These are phyloP conservation scores for Mimosa pudica DNA, from an alignment of 306 rosid species.

Conservation along the genomic window DNA sequence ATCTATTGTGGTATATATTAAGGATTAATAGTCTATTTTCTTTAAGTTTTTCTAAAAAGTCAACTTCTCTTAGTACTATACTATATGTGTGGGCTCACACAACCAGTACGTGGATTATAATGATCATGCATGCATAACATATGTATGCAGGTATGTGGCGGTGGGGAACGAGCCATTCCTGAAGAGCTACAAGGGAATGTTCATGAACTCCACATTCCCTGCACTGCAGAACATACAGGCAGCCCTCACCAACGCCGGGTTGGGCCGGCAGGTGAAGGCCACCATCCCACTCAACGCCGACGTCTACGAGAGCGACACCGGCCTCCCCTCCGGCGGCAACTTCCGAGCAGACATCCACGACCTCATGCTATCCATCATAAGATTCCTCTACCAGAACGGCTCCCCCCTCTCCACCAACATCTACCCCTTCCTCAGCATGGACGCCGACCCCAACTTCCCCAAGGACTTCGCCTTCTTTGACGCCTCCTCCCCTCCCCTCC, in stretches of 20 bases:
- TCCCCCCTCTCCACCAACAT: constrained; percentile 79
- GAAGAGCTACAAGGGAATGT: constrained; percentile 63
- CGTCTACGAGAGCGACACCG: constrained; percentile 68
- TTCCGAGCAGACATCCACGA: constrained; percentile 72
- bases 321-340: constrained; percentile 84
- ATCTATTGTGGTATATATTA: no score
- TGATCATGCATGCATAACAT: no score
- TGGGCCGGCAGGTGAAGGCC: constrained; percentile 81
- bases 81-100: no score
- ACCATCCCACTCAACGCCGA: constrained; percentile 89
- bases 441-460: constrained; percentile 88
- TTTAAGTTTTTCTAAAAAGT: no score
- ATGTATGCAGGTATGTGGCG: constrained; percentile 55
- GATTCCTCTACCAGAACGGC: constrained; percentile 59
- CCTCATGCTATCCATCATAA: constrained; percentile 66
- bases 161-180: constrained; percentile 93
- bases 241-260: constrained; percentile 78
- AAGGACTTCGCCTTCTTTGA: constrained; percentile 88
- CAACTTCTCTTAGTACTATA: no score
- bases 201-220: constrained; percentile 62
- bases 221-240: constrained; percentile 87
- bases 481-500: constrained; percentile 64
- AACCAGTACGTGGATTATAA: no score
- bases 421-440: constrained; percentile 93
- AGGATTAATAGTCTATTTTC: no score